These are phyloP conservation scores for Knufia fluminis DNA, from an alignment of 2,329 filamentous ascomycete species.

Conservation along the genomic window DNA sequence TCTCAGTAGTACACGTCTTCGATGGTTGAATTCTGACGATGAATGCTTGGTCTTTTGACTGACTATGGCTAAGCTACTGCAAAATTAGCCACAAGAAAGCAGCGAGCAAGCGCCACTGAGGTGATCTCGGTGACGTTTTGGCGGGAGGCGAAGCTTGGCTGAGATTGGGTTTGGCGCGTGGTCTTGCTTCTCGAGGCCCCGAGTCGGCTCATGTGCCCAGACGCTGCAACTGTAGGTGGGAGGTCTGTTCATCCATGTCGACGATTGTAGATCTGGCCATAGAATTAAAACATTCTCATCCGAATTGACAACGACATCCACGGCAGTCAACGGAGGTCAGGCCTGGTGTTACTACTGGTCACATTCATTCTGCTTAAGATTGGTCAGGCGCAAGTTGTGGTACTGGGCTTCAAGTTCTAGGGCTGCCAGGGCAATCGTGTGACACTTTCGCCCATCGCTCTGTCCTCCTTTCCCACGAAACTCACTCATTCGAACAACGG, in stretches of 20 bases:
- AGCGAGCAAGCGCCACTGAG: neutral
- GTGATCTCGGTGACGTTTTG: no score
- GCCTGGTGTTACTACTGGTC: neutral
- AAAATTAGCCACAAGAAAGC: neutral
- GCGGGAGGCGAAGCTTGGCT: no score
- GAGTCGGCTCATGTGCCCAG: neutral
- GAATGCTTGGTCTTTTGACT: neutral
- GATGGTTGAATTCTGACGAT: no score
- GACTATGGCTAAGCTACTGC: neutral
- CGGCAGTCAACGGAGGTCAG: neutral
- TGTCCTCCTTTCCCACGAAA: conserved; percentile 2
- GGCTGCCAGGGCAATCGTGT: neutral
- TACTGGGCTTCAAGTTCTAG: no score
- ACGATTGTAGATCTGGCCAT: conserved; percentile 1
- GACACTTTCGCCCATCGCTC: neutral
- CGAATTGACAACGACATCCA: neutral
- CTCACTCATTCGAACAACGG: neutral
- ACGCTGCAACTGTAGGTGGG: neutral
- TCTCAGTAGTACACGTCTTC: no score
- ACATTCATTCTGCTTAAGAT: neutral
- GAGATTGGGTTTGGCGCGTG: neutral
- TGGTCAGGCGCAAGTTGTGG: neutral
- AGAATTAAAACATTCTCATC: neutral
- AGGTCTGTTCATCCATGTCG: neutral
- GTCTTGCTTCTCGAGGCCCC: neutral